Percentiles rank a stretch among this genome's conserved stretches.
These are phyloP conservation scores for Tylopilus vinaceipallidus DNA, from an alignment of 768 basidiomycete species.

Conservation along the genomic window DNA sequence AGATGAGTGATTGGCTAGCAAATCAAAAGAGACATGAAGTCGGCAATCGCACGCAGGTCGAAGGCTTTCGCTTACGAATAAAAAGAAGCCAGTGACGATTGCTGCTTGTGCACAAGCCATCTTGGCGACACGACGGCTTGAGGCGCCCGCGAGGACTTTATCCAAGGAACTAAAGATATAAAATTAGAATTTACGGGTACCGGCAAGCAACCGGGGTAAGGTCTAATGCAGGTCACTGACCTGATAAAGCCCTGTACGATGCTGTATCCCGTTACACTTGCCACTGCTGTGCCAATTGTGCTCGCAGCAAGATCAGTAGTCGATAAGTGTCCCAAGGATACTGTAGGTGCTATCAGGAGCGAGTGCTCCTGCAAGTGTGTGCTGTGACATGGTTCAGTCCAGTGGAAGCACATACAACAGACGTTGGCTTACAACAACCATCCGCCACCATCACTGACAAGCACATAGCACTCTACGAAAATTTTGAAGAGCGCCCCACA, in stretches of 20 bases:
- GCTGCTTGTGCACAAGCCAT: constrained; percentile 19
- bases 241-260: constrained; percentile 37
- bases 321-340: constrained; percentile 53
- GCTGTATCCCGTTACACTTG: constrained; percentile 43
- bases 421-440: constrained; percentile 20
- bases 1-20: constrained; percentile 24
- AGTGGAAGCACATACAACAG: background rate
- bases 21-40: background rate
- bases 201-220: background rate
- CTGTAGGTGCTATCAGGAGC: constrained; percentile 23
- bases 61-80: constrained; percentile 16
- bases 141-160: constrained; percentile 11
- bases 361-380: constrained; percentile 23
- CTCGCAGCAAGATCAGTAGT: constrained; percentile 52
- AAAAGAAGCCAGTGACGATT: constrained; percentile 22
- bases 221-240: too few relatives aligned
- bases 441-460: constrained; percentile 21
- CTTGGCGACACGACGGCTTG: constrained; percentile 15
- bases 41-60: background rate
- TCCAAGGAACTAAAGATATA: constrained; percentile 19
- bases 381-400: constrained; percentile 12
- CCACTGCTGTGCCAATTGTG: constrained; percentile 40
- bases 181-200: constrained; percentile 12
- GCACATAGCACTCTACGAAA: constrained; percentile 20
- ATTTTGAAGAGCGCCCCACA: constrained; percentile 6